Conservation (phyloP, 2,329 filamentous ascomycete species). For the Colletotrichum chlorophyti region DNA sequence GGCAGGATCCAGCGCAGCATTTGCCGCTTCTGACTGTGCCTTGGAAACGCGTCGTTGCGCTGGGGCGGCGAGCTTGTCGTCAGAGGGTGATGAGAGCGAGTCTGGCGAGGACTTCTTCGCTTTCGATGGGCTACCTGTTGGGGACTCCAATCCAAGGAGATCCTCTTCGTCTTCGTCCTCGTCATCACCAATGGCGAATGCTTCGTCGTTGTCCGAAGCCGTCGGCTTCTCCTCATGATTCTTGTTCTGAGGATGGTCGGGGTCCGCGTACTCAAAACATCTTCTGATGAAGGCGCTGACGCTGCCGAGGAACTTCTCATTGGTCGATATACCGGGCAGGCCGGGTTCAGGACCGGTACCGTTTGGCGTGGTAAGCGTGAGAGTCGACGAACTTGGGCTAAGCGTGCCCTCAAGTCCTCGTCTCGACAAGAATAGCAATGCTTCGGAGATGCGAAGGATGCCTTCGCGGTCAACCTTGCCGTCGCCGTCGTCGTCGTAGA, state of each 20-base stretch:
- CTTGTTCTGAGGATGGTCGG: slow-evolving; percentile 75
- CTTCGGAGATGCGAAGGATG: slow-evolving; percentile 93
- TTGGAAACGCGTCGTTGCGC: slow-evolving; percentile 57
- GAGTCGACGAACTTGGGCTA: slow-evolving; percentile 67
- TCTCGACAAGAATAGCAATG: slow-evolving; percentile 88
- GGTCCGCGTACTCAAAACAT: slow-evolving; percentile 98
- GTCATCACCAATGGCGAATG: slow-evolving; percentile 81
- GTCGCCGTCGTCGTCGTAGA: slow-evolving; percentile 92
- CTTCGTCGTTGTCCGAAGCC: slow-evolving; percentile 42
- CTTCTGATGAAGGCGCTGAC: slow-evolving; percentile 95
- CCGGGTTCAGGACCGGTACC: slow-evolving; percentile 46
- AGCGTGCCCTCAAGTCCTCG: slow-evolving; percentile 81
- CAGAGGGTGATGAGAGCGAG: neutral
- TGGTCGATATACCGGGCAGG: slow-evolving; percentile 65
- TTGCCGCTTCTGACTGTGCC: slow-evolving; percentile 78
- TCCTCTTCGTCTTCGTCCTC: slow-evolving; percentile 71
- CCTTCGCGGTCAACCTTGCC: slow-evolving; percentile 94
- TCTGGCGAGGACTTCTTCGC: slow-evolving; percentile 45
- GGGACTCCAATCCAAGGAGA: slow-evolving; percentile 65
- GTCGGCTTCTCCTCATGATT: slow-evolving; percentile 40
- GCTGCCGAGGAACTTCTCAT: slow-evolving; percentile 89
- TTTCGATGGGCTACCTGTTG: slow-evolving; percentile 48
- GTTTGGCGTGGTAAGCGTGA: slow-evolving; percentile 60
- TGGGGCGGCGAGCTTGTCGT: slow-evolving; percentile 26
- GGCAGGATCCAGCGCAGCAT: slow-evolving; percentile 88